phyloP scores from a whole-genome alignment of 768 basidiomycete genomes.

The Suillus fuscotomentosus region DNA sequence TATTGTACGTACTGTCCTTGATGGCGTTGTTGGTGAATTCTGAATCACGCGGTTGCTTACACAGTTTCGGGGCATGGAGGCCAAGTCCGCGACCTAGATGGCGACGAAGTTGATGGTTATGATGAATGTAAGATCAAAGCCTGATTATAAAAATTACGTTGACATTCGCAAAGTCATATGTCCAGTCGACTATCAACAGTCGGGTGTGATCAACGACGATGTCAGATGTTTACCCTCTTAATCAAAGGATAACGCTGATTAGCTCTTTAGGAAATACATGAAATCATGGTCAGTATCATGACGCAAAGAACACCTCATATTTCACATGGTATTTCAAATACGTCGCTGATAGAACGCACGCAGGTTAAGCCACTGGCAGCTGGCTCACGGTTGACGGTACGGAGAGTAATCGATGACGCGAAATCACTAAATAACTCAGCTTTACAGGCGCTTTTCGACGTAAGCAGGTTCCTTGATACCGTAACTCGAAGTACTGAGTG shows the following conservation, averaged over 20 bases:
- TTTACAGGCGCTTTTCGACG: conserved; percentile 1
- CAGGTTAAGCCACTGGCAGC: not conserved
- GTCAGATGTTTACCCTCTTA: not conserved
- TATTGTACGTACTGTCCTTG: not conserved
- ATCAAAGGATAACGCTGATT: not conserved
- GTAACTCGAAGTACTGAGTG: not conserved
- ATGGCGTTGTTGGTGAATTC: not conserved
- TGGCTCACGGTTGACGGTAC: conserved; percentile 4
- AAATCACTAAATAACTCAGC: not conserved
- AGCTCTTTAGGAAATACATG: not conserved
- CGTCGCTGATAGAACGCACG: not conserved
- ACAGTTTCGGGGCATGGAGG: not conserved
- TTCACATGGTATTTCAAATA: not conserved
- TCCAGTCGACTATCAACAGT: not conserved
- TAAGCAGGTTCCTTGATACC: not conserved
- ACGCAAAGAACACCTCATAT: not conserved
- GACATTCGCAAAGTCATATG: not conserved
- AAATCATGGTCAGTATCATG: not conserved
- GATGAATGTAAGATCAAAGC: not conserved
- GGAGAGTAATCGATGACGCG: not conserved
- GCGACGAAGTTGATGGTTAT: conserved; percentile 2
- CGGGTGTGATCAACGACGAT: not conserved
- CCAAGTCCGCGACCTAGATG: not conserved
- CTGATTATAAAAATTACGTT: not conserved
- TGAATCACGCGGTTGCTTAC: not conserved